Percentiles rank a stretch among this genome's conserved stretches.
These are phyloP conservation scores for Urtica urens DNA, from an alignment of 306 rosid genomes.

Conservation along the genomic window DNA sequence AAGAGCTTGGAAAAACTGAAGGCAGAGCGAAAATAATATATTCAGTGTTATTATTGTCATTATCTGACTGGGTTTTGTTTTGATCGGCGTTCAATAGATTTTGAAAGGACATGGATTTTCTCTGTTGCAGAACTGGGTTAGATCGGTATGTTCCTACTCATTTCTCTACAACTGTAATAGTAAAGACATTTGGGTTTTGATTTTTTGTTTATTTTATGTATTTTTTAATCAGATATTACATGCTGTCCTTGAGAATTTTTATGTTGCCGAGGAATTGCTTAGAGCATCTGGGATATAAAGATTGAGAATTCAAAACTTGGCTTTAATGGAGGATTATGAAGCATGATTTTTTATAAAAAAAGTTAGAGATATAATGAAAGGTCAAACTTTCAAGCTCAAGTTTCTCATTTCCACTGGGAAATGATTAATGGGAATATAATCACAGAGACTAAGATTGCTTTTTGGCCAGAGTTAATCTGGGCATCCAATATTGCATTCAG, in stretches of 20 bases:
- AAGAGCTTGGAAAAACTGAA: conserved; percentile 11
- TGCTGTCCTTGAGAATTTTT: too few species aligned
- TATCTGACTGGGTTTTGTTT: conserved; percentile 16
- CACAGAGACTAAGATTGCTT: neutral
- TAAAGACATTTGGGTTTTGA: conserved; percentile 1
- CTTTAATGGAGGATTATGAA: too few species aligned
- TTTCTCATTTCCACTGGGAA: neutral
- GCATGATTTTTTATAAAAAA: too few species aligned
- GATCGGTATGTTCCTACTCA: conserved; percentile 49
- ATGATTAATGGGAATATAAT: neutral
- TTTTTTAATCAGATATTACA: neutral
- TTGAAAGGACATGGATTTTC: conserved; percentile 41
- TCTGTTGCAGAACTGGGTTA: conserved; percentile 56
- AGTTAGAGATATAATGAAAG: too few species aligned
- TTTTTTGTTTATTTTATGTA: conserved; percentile 1
- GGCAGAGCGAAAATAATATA: conserved; percentile 9
- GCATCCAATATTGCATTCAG: too few species aligned
- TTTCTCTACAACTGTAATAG: neutral
- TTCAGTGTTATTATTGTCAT: conserved; percentile 9
- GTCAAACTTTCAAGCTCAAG: too few species aligned
- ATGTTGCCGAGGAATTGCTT: conserved; percentile 4
- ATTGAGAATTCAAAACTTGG: too few species aligned
- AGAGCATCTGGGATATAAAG: conserved; percentile 3
- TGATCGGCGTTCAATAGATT: conserved; percentile 19
- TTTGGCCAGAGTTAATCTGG: too few species aligned